These are phyloP conservation scores for Pseudonitzschia delicatissima DNA, from an alignment of 108 stramenopile species.

Conservation along the genomic window DNA sequence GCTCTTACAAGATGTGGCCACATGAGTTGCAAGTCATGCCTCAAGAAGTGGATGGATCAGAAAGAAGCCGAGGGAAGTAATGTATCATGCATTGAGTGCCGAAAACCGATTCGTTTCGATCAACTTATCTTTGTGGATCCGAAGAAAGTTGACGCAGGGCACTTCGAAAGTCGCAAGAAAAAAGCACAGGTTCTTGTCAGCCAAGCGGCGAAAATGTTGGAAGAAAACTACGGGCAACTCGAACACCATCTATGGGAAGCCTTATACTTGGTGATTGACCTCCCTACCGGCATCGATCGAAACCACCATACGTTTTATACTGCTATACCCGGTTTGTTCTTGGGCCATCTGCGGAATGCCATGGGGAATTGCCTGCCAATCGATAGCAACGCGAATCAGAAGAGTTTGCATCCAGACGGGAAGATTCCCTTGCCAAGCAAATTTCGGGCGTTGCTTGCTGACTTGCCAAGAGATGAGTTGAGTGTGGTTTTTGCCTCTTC, in stretches of 20 bases:
- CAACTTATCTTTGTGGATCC: constrained; percentile 35
- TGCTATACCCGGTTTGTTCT: constrained; percentile 40
- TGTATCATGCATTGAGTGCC: constrained; percentile 35
- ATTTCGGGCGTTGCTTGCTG: constrained; percentile 29
- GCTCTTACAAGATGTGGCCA: constrained; percentile 45
- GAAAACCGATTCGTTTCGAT: constrained; percentile 24
- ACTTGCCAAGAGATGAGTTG: constrained; percentile 38
- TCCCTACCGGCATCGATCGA: constrained; percentile 27
- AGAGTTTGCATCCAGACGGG: not conserved
- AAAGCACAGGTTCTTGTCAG: constrained; percentile 26
- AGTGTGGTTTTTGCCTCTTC: constrained; percentile 47
- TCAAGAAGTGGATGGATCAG: constrained; percentile 23
- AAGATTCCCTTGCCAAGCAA: constrained; percentile 37
- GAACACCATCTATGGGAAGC: constrained; percentile 39
- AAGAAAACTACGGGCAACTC: constrained; percentile 37
- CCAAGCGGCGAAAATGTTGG: constrained; percentile 35
- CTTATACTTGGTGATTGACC: constrained; percentile 37
- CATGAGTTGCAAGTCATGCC: constrained; percentile 39
- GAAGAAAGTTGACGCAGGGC: constrained; percentile 22
- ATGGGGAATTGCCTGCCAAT: not conserved
- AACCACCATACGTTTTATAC: constrained; percentile 12
- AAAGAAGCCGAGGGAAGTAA: not conserved
- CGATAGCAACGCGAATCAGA: constrained; percentile 11
- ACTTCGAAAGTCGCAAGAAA: not conserved
- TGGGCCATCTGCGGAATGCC: constrained; percentile 29